phyloP scores from a whole-genome alignment of 202 grass and related monocot species.

The Zizania palustris region DNA sequence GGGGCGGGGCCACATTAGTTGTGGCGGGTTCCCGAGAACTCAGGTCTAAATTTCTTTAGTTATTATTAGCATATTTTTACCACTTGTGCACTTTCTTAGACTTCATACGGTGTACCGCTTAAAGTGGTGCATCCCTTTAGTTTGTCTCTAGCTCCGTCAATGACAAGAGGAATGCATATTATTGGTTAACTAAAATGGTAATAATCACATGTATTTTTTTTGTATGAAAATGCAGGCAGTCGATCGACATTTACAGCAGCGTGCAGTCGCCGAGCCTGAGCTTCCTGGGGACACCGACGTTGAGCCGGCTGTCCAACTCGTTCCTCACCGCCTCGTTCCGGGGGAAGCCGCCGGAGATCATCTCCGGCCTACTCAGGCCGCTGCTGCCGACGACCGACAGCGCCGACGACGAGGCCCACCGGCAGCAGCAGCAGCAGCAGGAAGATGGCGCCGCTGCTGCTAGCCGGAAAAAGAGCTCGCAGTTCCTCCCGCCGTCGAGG shows the following conservation, averaged over 20 bases:
- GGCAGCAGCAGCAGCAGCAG: conserved; percentile 33
- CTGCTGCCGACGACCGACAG: conserved; percentile 43
- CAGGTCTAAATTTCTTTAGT: too few relatives aligned
- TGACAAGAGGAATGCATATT: too few relatives aligned
- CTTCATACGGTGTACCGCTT: too few relatives aligned
- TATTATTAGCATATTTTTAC: too few relatives aligned
- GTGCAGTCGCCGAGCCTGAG: conserved; percentile 63
- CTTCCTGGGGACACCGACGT: conserved; percentile 56
- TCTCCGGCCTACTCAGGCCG: conserved; percentile 55
- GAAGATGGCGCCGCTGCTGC: conserved; percentile 28
- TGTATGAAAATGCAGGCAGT: conserved; percentile 58
- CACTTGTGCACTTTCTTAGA: too few relatives aligned
- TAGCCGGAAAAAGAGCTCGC: conserved; percentile 64
- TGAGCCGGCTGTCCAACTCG: conserved; percentile 65
- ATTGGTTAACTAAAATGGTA: too few relatives aligned
- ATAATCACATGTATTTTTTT: too few relatives aligned
- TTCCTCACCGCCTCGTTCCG: conserved; percentile 67
- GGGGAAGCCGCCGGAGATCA: conserved; percentile 62
- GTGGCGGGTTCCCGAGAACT: too few relatives aligned
- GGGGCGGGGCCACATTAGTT: too few relatives aligned
- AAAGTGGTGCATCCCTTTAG: too few relatives aligned
- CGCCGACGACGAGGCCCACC: neutral
- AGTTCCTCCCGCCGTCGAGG: conserved; percentile 47
- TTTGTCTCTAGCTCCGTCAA: too few relatives aligned
- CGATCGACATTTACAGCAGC: conserved; percentile 73